These are phyloP conservation scores for Dioscorea dumetorum DNA, from an alignment of 106 monocot species.

Conservation along the genomic window DNA sequence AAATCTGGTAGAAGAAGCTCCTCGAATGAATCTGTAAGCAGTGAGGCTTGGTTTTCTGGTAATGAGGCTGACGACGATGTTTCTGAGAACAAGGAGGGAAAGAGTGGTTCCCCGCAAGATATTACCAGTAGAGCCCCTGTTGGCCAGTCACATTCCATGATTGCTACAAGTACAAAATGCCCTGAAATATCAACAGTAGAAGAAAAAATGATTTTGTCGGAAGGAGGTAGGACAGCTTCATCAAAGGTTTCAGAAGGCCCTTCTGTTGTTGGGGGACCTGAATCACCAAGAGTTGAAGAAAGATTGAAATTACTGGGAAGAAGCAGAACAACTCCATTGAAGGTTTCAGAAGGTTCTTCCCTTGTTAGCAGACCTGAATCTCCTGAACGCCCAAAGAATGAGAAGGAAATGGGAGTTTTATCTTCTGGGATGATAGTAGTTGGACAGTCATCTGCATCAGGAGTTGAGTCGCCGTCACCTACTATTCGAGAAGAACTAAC, in stretches of 20 bases:
- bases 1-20: constrained; percentile 51
- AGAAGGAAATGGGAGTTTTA: constrained; percentile 1
- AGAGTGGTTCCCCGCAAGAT: constrained; percentile 8
- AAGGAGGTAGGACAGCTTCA: constrained; percentile 6
- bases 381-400: background rate
- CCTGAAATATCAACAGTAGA: background rate
- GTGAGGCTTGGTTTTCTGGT: constrained; percentile 80
- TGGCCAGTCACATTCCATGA: constrained; percentile 5
- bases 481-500: constrained; percentile 1
- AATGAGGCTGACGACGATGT: constrained; percentile 44
- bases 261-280: background rate
- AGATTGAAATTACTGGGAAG: no score
- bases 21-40: constrained; percentile 55
- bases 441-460: constrained; percentile 5
- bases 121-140: background rate
- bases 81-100: constrained; percentile 22
- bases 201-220: background rate
- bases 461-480: constrained; percentile 6
- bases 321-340: no score
- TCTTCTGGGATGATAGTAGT: constrained; percentile 15
- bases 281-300: background rate
- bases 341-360: no score
- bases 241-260: constrained; percentile 3
- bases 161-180: constrained; percentile 8
- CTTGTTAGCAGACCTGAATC: no score